Percentiles rank a stretch among this genome's conserved stretches.
These are phyloP conservation scores for Zygosaccharomyces pseudobailii DNA, from an alignment of 1,139 yeast species.

Conservation along the genomic window DNA sequence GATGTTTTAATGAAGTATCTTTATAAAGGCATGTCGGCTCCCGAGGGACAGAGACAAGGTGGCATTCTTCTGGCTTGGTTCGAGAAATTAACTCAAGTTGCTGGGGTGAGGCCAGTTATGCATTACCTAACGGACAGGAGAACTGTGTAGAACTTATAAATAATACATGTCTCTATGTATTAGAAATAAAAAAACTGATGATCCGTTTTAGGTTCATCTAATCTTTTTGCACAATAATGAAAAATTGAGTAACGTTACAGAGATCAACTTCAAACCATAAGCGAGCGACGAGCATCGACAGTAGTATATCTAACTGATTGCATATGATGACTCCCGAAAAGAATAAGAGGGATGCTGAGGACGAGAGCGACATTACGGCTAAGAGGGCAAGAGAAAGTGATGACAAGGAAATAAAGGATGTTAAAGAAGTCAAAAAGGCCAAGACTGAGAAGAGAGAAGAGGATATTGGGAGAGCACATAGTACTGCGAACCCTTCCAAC, in stretches of 20 bases:
- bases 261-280: background rate
- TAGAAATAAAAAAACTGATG: background rate
- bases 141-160: slow-evolving; percentile 41
- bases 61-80: slow-evolving; percentile 87
- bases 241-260: background rate
- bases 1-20: slow-evolving; percentile 79
- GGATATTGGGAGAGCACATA: slow-evolving; percentile 7
- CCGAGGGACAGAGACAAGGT: slow-evolving; percentile 79
- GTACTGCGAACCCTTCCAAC: slow-evolving; percentile 5
- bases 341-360: background rate
- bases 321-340: background rate
- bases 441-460: slow-evolving; percentile 8
- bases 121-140: slow-evolving; percentile 83
- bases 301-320: background rate
- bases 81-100: slow-evolving; percentile 76
- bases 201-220: background rate
- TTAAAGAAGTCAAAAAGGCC: slow-evolving; percentile 6
- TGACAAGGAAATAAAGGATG: slow-evolving; percentile 5
- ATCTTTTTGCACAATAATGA: background rate
- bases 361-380: background rate
- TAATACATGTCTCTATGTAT: background rate
- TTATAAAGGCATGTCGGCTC: slow-evolving; percentile 77
- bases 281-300: background rate
- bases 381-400: slow-evolving; percentile 15
- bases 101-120: slow-evolving; percentile 87